Percentiles rank a stretch among this genome's conserved stretches.
These are phyloP conservation scores for Encephalitozoon romaleae DNA, from an alignment of 371 early-diverging fungal genomes.

Conservation along the genomic window DNA sequence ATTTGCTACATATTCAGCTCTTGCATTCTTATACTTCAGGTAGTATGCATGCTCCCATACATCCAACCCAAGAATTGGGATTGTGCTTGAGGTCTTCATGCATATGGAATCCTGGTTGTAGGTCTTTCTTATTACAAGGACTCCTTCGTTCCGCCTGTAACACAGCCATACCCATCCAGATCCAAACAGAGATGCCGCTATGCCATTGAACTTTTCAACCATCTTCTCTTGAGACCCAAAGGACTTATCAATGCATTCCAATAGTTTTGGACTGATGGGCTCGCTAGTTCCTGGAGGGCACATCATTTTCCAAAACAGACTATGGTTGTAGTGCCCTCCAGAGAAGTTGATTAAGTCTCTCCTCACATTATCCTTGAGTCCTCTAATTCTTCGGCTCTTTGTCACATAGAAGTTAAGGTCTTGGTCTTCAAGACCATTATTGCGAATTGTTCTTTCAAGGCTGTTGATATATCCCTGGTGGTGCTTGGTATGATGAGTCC, in stretches of 20 bases:
- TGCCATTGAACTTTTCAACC: slow-evolving; percentile 68
- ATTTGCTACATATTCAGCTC: slow-evolving; percentile 80
- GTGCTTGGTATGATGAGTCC: slow-evolving; percentile 85
- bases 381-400: slow-evolving; percentile 62
- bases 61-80: slow-evolving; percentile 82
- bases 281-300: slow-evolving; percentile 68
- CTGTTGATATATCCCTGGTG: slow-evolving; percentile 71
- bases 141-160: slow-evolving; percentile 69
- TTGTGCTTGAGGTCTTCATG: slow-evolving; percentile 62
- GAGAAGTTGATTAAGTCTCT: slow-evolving; percentile 74
- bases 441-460: slow-evolving; percentile 65
- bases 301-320: slow-evolving; percentile 84
- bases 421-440: neutral
- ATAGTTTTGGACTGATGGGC: slow-evolving; percentile 59
- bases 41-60: slow-evolving; percentile 98
- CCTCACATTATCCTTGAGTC: slow-evolving; percentile 68
- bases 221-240: slow-evolving; percentile 80
- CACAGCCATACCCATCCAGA: slow-evolving; percentile 94
- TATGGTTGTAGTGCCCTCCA: slow-evolving; percentile 93
- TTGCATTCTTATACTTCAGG: slow-evolving; percentile 85
- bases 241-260: slow-evolving; percentile 68
- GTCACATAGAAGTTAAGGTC: slow-evolving; percentile 63
- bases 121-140: slow-evolving; percentile 74
- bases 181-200: slow-evolving; percentile 78
- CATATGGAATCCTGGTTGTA: slow-evolving; percentile 81